Conservation (phyloP, 352 stramenopile species). For the Aphanomyces astaci region DNA sequence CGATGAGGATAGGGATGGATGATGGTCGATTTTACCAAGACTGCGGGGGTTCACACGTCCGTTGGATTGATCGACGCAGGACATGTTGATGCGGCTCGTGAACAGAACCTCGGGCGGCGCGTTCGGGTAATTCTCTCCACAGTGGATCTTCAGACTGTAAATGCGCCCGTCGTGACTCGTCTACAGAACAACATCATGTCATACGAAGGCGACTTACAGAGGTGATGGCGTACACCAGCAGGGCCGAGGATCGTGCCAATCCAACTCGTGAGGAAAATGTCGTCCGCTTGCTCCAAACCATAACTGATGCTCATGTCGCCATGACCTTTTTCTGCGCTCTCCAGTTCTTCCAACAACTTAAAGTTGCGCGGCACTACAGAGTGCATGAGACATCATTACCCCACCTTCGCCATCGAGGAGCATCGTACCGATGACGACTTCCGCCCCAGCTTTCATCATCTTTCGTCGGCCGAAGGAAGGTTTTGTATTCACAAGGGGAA, state of each 20-base stretch:
- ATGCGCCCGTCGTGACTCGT: conserved; percentile 94
- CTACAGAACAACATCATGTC: conserved; percentile 33
- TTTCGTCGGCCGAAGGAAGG: neutral
- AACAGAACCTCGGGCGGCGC: conserved; percentile 91
- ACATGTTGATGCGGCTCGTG: conserved; percentile 97
- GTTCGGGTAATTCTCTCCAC: conserved; percentile 92
- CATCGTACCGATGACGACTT: conserved; percentile 67
- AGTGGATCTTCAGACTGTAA: conserved; percentile 93
- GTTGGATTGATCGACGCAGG: conserved; percentile 87
- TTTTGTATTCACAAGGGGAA: conserved; percentile 1
- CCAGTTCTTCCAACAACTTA: conserved; percentile 90
- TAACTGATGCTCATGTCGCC: conserved; percentile 93
- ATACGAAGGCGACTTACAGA: neutral
- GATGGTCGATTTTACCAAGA: conserved; percentile 32
- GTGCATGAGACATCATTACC: neutral
- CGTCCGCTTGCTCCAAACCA: conserved; percentile 91
- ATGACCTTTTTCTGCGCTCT: conserved; percentile 88
- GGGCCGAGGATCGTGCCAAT: conserved; percentile 97
- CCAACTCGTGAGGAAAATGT: conserved; percentile 98
- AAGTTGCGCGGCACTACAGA: conserved; percentile 86
- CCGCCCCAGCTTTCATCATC: conserved; percentile 65
- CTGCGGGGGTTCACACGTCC: conserved; percentile 74
- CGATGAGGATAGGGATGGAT: neutral
- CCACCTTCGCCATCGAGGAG: neutral
- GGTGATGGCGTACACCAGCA: conserved; percentile 67